phyloP scores from a whole-genome alignment of 2,329 filamentous ascomycete species.

The Cladophialophora exuberans region DNA sequence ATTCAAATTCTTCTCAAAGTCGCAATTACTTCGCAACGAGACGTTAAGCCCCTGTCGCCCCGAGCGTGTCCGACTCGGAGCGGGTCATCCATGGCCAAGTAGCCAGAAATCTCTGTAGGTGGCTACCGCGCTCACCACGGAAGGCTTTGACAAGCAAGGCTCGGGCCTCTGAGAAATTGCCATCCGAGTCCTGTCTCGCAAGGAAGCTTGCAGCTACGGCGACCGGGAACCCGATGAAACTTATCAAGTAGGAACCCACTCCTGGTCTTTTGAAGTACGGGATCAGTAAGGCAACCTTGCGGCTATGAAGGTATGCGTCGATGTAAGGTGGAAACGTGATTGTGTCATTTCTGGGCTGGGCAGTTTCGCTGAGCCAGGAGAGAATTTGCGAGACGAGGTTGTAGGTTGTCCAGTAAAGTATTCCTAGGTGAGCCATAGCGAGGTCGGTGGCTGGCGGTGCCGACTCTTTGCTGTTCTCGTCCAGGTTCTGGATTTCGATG shows the following conservation, averaged over 20 bases:
- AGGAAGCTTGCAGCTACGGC: slow-evolving; percentile 11
- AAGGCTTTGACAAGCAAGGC: slow-evolving; percentile 7
- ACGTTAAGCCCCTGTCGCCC: background rate
- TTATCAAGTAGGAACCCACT: slow-evolving; percentile 9
- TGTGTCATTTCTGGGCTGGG: background rate
- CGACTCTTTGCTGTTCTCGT: background rate
- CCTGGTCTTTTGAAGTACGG: slow-evolving; percentile 7
- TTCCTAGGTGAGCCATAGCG: slow-evolving; percentile 19
- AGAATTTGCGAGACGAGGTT: slow-evolving; percentile 19
- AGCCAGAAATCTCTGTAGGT: slow-evolving; percentile 10
- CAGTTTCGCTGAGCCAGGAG: background rate
- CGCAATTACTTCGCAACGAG: background rate
- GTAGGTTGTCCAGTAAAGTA: slow-evolving; percentile 21
- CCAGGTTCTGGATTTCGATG: background rate
- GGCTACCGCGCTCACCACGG: background rate
- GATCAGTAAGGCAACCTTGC: slow-evolving; percentile 9
- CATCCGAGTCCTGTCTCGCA: slow-evolving; percentile 6
- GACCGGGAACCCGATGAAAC: slow-evolving; percentile 11
- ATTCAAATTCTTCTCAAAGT: slow-evolving; percentile 1
- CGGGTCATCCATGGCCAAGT: slow-evolving; percentile 10
- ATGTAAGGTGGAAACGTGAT: background rate
- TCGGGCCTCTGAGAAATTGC: slow-evolving; percentile 9
- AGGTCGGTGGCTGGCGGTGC: slow-evolving; percentile 5
- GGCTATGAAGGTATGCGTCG: slow-evolving; percentile 4
- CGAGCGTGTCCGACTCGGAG: slow-evolving; percentile 1